Evolutionary conservation across 2,329 filamentous ascomycete genomes (phyloP), one percentile per base, ranked within the genome.

Genomic region (Colletotrichum spinosum): DNA sequence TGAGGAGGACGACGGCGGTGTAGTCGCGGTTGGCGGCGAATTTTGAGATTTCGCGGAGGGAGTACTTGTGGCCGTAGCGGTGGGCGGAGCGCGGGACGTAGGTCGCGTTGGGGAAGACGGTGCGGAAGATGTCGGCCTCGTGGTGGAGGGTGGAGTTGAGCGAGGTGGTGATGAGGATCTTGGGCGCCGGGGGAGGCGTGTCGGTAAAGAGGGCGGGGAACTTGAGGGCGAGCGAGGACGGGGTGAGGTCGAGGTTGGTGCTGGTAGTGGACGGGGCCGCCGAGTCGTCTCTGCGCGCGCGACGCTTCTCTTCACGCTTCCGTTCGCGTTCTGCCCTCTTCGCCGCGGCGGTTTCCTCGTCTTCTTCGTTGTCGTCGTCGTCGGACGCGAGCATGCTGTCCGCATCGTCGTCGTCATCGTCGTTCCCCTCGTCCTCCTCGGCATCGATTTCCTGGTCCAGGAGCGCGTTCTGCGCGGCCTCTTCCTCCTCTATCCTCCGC

Each of bases 101-200:
- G 77, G 91, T 90, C 62, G 82, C 84, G 80, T 97, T 94, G 33
- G 96, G 95, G 80, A 98, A 97, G 66, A 98, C 82, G 9, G 87
- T 86, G 67, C 90, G 92, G 66, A 98, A 86, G 45, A 94, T 84
- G 65, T 92, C 79, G 53, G 93, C 94, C 82, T 97, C 89, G 67
- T 90, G 79, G 82, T 99, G 95, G 11, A 98, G 87, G 1, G 91
- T 95, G 11, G 92, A 93, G 80, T 97, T 94, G 72, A 97, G 84
- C 11, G 90, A 92, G 8, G 96, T 98, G 1, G 96, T 99, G 74
- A 99, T 87, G 44, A 99, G 89, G 69, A 98, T 89, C 79, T 97
- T 97, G 55, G 96, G 94, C 65, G 80, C 79, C 60, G 82, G 85
- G 52, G 83, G 87, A 39, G 83, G 87, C 70, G 84, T 77, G 54